Evolutionary conservation across 2,329 filamentous ascomycete species (phyloP), one percentile per base, ranked within the genome.

Genomic region (Moelleriella libera): DNA sequence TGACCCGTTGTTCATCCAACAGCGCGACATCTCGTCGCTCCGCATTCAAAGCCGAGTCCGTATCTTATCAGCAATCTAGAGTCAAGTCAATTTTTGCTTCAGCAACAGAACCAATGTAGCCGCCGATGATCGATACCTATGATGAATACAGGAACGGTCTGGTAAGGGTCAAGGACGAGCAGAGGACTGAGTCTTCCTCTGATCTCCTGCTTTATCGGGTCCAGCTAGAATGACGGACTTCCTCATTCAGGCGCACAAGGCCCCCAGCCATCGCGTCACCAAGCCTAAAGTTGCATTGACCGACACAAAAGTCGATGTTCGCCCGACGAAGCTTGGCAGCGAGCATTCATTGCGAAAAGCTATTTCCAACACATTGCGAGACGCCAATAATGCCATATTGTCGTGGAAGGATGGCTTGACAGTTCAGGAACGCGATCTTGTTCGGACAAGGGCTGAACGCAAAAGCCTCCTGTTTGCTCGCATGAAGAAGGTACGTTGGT

Each of bases 401-500:
- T 68, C 68, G 47, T 71, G 71, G 53, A 70, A 68, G 49, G 75
- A 78, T 65, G 75, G 72, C n/a, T 58, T 75, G 14, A 69, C 69
- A 1, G 62, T 65, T 44, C 66, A 74, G 34, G 67, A 81, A 53
- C 68, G 75, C 11, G 66, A 70, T 31, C 63, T 68, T 41, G 65
- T 61, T 49, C 63, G 66, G 48, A 65, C 66, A 41, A 57, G 63
- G n/a, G 76, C 81, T 45, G 73, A 81, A 55, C 72, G 72, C 50
- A 80, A 75, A 60, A 76, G 82, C 57, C 70, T 83, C 8, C 62
- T 88, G 41, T 74, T 76, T 50, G 60, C 80, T 51, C 75, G 75
- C 52, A 74, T 89, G 71, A 77, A 78, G 53, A 76, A 79, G 65
- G 82, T 83, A 63, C 14, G 40, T 41, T 11, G 10, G 11, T 14